Evolutionary conservation across 495 filamentous ascomycete species (phyloP).

Genomic region (Aspergillus kassunensis): DNA sequence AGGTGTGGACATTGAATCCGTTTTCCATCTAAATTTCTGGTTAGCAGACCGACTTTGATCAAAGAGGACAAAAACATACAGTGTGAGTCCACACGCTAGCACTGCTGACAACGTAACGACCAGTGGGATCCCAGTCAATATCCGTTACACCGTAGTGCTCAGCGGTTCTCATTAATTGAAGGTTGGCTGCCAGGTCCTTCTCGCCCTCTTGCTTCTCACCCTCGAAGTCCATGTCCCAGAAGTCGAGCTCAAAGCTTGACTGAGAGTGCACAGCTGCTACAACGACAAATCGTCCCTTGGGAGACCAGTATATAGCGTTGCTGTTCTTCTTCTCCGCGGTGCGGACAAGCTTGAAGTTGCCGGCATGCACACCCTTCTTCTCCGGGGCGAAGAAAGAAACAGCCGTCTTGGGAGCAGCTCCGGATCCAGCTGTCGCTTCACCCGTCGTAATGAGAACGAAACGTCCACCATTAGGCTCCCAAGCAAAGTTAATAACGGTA

Average conservation of each 20-base stretch:
- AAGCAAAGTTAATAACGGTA: conserved; percentile 97
- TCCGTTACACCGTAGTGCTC: conserved; percentile 98
- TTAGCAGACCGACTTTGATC: conserved; percentile 31
- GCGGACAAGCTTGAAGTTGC: conserved; percentile 92
- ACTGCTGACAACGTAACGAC: conserved; percentile 86
- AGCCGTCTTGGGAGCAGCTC: conserved; percentile 88
- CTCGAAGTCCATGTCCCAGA: conserved; percentile 96
- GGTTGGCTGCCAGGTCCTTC: conserved; percentile 91
- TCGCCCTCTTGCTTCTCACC: conserved; percentile 89
- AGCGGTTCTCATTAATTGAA: conserved; percentile 84
- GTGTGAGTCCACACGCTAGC: conserved; percentile 93
- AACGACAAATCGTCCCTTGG: conserved; percentile 89
- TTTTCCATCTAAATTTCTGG: conserved; percentile 78
- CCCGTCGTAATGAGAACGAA: conserved; percentile 97
- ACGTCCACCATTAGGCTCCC: conserved; percentile 95
- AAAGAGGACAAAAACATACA: conserved; percentile 50
- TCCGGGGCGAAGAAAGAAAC: conserved; percentile 96
- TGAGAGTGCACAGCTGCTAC: conserved; percentile 88
- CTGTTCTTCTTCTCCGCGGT: conserved; percentile 97
- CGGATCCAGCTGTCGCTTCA: conserved; percentile 71
- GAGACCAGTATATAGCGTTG: conserved; percentile 99
- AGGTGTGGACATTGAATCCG: conserved; percentile 96
- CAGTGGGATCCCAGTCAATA: conserved; percentile 95
- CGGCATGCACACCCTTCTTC: conserved; percentile 74
- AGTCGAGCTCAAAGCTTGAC: conserved; percentile 91